A percentile compares a stretch with the other conserved stretches of the same genome.
Conservation (phyloP, 2,329 filamentous ascomycete genomes). For the Botrytis tulipae region DNA sequence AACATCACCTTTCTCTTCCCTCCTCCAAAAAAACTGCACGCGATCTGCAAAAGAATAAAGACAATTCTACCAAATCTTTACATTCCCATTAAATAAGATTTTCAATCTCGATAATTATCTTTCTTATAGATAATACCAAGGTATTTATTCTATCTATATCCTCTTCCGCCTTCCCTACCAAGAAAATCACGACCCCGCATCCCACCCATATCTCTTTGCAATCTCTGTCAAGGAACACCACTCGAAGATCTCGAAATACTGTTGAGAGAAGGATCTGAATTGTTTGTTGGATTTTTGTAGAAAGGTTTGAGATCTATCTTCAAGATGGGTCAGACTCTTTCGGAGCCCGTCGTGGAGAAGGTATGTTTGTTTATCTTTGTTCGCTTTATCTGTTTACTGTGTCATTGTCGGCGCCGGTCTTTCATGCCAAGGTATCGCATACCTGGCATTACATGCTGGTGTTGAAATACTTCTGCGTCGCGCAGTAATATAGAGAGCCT, state of each 20-base stretch:
- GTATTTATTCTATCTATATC: constrained; percentile 11
- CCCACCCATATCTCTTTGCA: constrained; percentile 16
- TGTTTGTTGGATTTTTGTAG: constrained; percentile 30
- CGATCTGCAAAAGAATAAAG: constrained; percentile 9
- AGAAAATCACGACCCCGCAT: constrained; percentile 17
- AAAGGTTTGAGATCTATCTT: constrained; percentile 29
- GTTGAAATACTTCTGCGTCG: not conserved
- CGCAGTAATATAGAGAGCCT: not conserved
- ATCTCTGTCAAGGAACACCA: constrained; percentile 17
- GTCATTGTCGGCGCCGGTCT: constrained; percentile 15
- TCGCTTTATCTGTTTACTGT: constrained; percentile 19
- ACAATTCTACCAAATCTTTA: constrained; percentile 14
- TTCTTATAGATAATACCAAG: constrained; percentile 13
- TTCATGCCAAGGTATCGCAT: constrained; percentile 12
- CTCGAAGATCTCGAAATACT: not conserved
- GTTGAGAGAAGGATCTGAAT: constrained; percentile 13
- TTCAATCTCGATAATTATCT: not conserved
- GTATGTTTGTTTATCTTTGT: constrained; percentile 52
- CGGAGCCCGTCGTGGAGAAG: constrained; percentile 98
- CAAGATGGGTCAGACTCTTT: constrained; percentile 96
- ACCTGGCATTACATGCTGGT: not conserved
- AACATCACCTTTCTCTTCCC: constrained; percentile 3
- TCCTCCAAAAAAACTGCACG: constrained; percentile 18
- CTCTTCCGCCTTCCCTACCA: not conserved
- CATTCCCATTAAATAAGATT: not conserved